Conservation (phyloP, 2,329 filamentous ascomycete genomes). For the Biscogniauxia marginata region DNA sequence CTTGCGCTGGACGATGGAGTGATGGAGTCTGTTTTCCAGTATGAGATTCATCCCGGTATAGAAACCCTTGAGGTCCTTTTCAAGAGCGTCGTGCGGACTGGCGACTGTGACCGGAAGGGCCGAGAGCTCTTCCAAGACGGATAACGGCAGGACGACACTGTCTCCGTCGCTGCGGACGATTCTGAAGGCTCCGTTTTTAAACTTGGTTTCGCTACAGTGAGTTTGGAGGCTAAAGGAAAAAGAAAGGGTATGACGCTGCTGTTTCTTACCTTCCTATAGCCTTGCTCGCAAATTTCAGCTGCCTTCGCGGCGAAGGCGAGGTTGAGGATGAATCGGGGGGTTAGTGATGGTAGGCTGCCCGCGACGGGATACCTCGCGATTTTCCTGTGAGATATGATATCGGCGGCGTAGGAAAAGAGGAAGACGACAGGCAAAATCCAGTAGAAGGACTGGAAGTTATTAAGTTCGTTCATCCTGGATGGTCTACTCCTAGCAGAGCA, state of each 20-base stretch:
- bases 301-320: neutral
- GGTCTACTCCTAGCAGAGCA: neutral
- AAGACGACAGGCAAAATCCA: neutral
- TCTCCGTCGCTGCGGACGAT: slow-evolving; percentile 7
- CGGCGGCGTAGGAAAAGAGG: neutral
- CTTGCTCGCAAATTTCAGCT: neutral
- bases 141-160: slow-evolving; percentile 4
- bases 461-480: neutral
- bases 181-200: slow-evolving; percentile 7
- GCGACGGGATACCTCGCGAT: neutral
- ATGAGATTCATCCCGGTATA: slow-evolving; percentile 14
- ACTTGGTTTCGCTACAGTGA: slow-evolving; percentile 33
- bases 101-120: slow-evolving; percentile 9
- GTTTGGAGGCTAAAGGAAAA: slow-evolving; percentile 34
- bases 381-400: neutral
- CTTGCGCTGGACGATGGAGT: slow-evolving; percentile 15
- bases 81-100: slow-evolving; percentile 4
- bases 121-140: slow-evolving; percentile 9
- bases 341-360: neutral
- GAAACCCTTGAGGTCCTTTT: slow-evolving; percentile 11
- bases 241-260: slow-evolving; percentile 9
- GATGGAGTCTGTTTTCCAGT: slow-evolving; percentile 11
- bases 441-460: neutral
- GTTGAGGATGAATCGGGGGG: neutral
- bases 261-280: neutral